Percentiles rank a stretch among this genome's conserved stretches.
Evolutionary conservation across 345 rosid species (phyloP).

Genomic region (Lumnitzera littorea): DNA sequence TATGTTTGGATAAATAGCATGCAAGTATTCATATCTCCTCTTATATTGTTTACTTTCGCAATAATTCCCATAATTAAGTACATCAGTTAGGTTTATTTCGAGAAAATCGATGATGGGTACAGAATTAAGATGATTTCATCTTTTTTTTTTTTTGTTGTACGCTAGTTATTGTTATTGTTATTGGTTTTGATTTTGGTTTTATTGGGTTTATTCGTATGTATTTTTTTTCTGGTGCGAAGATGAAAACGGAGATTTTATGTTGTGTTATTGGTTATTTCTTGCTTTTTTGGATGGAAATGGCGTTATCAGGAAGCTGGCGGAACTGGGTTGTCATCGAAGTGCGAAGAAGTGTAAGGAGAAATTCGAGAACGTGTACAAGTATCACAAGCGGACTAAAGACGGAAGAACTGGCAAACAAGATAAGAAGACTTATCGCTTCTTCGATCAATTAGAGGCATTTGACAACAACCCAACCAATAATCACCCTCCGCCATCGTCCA

Average conservation of each 20-base stretch:
- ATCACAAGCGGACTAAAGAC: slow-evolving; percentile 88
- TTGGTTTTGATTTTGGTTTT: not conserved
- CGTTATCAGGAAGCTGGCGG: slow-evolving; percentile 57
- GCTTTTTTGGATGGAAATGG: slow-evolving; percentile 2
- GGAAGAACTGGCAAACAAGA: slow-evolving; percentile 59
- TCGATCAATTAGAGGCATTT: slow-evolving; percentile 76
- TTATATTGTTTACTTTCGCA: no score
- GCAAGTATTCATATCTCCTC: no score
- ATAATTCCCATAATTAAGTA: no score
- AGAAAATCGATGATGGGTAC: no score
- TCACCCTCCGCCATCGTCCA: slow-evolving; percentile 7
- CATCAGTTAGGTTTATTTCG: no score
- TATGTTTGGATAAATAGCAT: no score
- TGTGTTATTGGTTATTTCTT: not conserved
- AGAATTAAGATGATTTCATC: no score
- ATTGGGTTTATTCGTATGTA: no score
- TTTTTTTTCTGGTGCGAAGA: no score
- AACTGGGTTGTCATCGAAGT: slow-evolving; percentile 66
- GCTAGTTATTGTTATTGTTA: not conserved
- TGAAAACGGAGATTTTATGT: no score
- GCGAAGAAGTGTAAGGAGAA: slow-evolving; percentile 93
- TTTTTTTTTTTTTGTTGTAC: not conserved
- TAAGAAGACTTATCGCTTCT: slow-evolving; percentile 71
- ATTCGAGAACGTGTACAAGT: slow-evolving; percentile 87
- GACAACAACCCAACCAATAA: slow-evolving; percentile 20